These are phyloP conservation scores for Podaxis sp. DNA, from an alignment of 768 basidiomycete genomes.

Conservation along the genomic window DNA sequence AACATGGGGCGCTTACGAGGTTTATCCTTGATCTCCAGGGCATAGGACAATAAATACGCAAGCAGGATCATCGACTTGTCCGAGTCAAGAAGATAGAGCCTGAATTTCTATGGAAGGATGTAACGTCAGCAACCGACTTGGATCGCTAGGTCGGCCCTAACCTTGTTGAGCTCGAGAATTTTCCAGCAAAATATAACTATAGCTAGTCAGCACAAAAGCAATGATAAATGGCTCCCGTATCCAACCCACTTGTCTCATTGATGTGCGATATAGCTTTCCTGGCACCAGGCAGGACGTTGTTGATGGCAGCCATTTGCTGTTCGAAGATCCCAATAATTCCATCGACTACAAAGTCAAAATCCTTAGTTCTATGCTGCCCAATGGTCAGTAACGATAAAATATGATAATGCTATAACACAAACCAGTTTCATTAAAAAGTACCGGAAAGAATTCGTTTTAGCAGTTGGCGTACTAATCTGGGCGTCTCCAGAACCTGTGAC, in stretches of 20 bases:
- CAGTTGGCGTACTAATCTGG: constrained; percentile 48
- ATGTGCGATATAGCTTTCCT: constrained; percentile 79
- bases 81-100: constrained; percentile 75
- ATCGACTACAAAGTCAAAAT: constrained; percentile 81
- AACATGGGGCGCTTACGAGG: constrained; percentile 59
- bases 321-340: constrained; percentile 70
- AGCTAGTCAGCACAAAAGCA: not conserved
- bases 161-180: constrained; percentile 91
- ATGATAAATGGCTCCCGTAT: not conserved
- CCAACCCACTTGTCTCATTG: constrained; percentile 70
- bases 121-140: not conserved
- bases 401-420: constrained; percentile 25
- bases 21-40: constrained; percentile 90
- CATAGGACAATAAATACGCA: constrained; percentile 77
- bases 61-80: constrained; percentile 78
- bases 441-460: constrained; percentile 83
- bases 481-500: constrained; percentile 41
- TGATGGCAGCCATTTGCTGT: constrained; percentile 73
- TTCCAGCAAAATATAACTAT: constrained; percentile 87
- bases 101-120: constrained; percentile 74
- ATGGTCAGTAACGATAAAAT: constrained; percentile 14
- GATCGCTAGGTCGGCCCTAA: constrained; percentile 25
- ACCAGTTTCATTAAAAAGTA: constrained; percentile 92
- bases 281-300: constrained; percentile 83
- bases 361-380: constrained; percentile 80